Base-by-base conservation (phyloP, 2,329 filamentous ascomycete genomes). In the Paramyrothecium sp. region DNA sequence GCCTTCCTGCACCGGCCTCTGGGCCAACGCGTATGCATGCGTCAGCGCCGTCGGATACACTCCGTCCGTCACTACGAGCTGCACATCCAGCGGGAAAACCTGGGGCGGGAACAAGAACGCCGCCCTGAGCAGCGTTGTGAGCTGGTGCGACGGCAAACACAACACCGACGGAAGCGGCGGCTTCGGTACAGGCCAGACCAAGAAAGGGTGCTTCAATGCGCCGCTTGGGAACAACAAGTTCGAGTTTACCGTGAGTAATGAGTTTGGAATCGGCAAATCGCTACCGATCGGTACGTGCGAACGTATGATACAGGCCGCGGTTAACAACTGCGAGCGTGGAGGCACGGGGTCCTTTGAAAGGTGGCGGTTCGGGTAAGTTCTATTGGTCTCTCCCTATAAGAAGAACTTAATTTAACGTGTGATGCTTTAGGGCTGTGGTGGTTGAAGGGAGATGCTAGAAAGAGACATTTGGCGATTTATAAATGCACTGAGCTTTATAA, bases 311-410 rank as follows among this genome's bases (percentile, higher is more conserved):
- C 1, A 3, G 1, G 47, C 57, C 3, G 41, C 56, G 1, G 54
- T 63, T 19, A 10, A 10, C 26, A 46, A 48, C 0, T 63, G 61
- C 34, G 1, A 33, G 0, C 41, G 20, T 1, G 59, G 61, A 48
- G 54, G 54, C 0, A 59, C 54, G 11, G 23, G 21, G 3, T 26
- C 26, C 0, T 19, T 41, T 2, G 26, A 63, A 53, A 53, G 53
- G n/a, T 63, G 61, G 57, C n/a, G 21, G 7, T 48, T 51, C 2
- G 34, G 58, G 61, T 63, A 54, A 57, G 57, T 49, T 16, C n/a
- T 5, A 58, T 57, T 20, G 26, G 57, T 20, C 8, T 48, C 7
- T 48, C 44, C 17, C 17, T 48, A 19, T n/a, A n/a, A n/a, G n/a
- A 19, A n/a, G 7, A 48, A 48, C 17, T 48, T 19, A 48, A 8